Conservation (phyloP, 1,139 yeast genomes). For the Suhomyces anneliseae region DNA sequence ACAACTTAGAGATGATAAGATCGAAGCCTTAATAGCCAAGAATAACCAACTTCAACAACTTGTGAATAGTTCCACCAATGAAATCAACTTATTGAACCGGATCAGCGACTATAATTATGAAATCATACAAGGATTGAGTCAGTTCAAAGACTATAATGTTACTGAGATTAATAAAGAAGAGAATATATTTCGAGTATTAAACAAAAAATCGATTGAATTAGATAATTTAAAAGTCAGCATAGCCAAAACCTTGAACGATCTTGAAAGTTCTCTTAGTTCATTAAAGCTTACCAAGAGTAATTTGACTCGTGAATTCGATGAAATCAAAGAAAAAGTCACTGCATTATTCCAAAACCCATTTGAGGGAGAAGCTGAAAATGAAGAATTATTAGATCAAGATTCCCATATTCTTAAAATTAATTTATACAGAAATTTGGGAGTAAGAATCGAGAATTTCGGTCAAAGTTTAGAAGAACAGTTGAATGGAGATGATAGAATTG, state of each 20-base stretch:
- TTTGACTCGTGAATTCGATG: slow-evolving; percentile 33
- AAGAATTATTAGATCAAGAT: slow-evolving; percentile 29
- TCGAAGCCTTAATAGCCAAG: slow-evolving; percentile 22
- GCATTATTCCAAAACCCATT: slow-evolving; percentile 21
- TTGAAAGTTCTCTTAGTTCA: slow-evolving; percentile 53
- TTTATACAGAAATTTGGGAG: slow-evolving; percentile 46
- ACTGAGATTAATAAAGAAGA: slow-evolving; percentile 13
- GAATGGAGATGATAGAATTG: slow-evolving; percentile 30
- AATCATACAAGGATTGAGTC: slow-evolving; percentile 14
- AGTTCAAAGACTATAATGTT: slow-evolving; percentile 7
- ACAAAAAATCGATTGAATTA: slow-evolving; percentile 32
- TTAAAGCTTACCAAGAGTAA: slow-evolving; percentile 44
- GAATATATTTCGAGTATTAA: slow-evolving; percentile 29
- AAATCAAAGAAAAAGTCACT: slow-evolving; percentile 23
- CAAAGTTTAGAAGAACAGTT: neutral
- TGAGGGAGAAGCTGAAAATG: slow-evolving; percentile 14
- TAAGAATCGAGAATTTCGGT: slow-evolving; percentile 32
- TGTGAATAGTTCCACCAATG: slow-evolving; percentile 19
- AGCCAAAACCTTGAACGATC: slow-evolving; percentile 57
- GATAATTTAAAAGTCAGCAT: slow-evolving; percentile 54
- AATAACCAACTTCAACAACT: slow-evolving; percentile 22
- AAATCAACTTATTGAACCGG: slow-evolving; percentile 25
- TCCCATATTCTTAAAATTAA: slow-evolving; percentile 42
- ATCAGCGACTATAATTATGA: slow-evolving; percentile 16
- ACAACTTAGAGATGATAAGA: slow-evolving; percentile 25